Percentiles rank a stretch among this genome's conserved stretches.
These are phyloP conservation scores for Penicillium lividum DNA, from an alignment of 495 filamentous ascomycete species.

Conservation along the genomic window DNA sequence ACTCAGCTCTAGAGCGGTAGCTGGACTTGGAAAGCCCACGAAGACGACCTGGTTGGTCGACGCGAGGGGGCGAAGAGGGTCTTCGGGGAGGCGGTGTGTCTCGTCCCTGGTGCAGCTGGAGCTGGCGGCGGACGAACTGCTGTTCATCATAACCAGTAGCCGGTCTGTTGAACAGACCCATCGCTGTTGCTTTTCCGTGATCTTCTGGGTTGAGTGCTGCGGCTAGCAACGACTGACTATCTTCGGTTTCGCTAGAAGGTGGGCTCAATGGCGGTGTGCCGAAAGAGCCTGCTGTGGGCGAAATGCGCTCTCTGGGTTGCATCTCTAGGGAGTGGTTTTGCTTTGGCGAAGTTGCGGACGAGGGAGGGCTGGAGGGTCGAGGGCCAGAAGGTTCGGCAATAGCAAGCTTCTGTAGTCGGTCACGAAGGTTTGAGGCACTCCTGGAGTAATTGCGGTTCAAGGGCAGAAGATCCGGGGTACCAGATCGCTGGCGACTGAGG, in stretches of 20 bases:
- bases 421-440: slow-evolving; percentile 58
- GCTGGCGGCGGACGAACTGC: slow-evolving; percentile 78
- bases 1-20: slow-evolving; percentile 47
- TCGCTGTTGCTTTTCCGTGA: slow-evolving; percentile 79
- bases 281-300: slow-evolving; percentile 30
- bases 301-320: slow-evolving; percentile 26
- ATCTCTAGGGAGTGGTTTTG: slow-evolving; percentile 24
- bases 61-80: slow-evolving; percentile 34
- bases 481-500: slow-evolving; percentile 55
- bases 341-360: slow-evolving; percentile 40
- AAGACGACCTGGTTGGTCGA: slow-evolving; percentile 32
- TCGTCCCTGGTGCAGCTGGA: slow-evolving; percentile 72
- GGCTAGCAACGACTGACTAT: slow-evolving; percentile 53
- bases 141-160: slow-evolving; percentile 75
- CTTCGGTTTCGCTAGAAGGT: slow-evolving; percentile 67
- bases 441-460: slow-evolving; percentile 47
- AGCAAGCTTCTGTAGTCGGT: slow-evolving; percentile 54
- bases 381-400: slow-evolving; percentile 41
- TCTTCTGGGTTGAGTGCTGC: slow-evolving; percentile 72
- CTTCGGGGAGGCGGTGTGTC: slow-evolving; percentile 44
- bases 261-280: slow-evolving; percentile 70
- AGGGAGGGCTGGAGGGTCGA: slow-evolving; percentile 54
- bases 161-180: slow-evolving; percentile 83
- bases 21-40: slow-evolving; percentile 45
- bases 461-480: slow-evolving; percentile 39